A percentile compares a stretch with the other conserved stretches of the same genome.
These are phyloP conservation scores for Leccinum rimulosum DNA, from an alignment of 768 basidiomycete species.

Conservation along the genomic window DNA sequence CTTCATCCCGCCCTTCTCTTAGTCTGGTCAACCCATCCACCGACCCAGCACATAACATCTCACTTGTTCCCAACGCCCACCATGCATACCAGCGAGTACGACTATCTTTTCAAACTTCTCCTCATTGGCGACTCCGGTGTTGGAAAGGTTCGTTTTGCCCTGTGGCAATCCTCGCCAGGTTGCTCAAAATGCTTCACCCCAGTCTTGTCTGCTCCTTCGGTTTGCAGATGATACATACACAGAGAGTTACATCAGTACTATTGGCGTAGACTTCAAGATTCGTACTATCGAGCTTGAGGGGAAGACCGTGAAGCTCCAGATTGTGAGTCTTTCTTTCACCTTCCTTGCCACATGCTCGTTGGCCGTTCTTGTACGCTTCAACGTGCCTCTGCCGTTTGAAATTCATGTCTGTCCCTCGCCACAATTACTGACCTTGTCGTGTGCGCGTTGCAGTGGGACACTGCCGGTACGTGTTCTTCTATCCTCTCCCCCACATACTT, in stretches of 20 bases:
- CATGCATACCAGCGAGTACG: conserved; percentile 94
- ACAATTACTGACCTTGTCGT: conserved; percentile 16
- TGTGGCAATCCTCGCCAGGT: conserved; percentile 13
- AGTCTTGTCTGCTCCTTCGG: conserved; percentile 91
- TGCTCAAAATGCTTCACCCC: conserved; percentile 31
- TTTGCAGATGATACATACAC: conserved; percentile 98
- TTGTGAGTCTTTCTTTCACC: conserved; percentile 55
- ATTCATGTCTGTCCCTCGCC: background rate
- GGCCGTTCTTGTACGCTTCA: background rate
- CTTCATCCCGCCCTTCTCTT: conserved; percentile 37
- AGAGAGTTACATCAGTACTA: conserved; percentile 95
- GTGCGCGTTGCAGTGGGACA: conserved; percentile 73
- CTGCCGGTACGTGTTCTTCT: conserved; percentile 64
- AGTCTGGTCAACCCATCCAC: conserved; percentile 27
- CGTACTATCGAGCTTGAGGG: conserved; percentile 98
- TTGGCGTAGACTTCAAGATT: conserved; percentile 99
- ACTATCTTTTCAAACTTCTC: conserved; percentile 94
- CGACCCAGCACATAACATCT: conserved; percentile 31
- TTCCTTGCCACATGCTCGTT: conserved; percentile 3
- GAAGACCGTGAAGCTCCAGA: conserved; percentile 97
- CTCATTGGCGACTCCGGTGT: conserved; percentile 96
- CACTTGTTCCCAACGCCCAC: conserved; percentile 27
- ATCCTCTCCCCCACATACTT: background rate
- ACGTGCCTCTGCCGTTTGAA: background rate
- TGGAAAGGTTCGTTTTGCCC: conserved; percentile 62